These are phyloP conservation scores for Cryptosporidium canis DNA, from an alignment of 169 alveolate genomes.

Conservation along the genomic window DNA sequence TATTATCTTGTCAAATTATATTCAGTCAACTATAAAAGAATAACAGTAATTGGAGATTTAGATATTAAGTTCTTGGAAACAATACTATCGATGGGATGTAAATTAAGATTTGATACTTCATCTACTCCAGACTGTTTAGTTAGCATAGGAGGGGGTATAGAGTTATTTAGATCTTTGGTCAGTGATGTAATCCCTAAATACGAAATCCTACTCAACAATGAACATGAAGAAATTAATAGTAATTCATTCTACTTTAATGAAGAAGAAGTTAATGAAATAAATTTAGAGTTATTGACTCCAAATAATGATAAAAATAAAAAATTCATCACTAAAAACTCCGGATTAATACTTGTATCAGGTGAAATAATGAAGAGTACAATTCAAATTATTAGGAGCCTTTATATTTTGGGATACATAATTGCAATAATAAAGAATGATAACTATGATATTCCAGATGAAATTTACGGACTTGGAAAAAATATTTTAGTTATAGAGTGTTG, in stretches of 20 bases:
- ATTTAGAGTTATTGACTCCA: neutral
- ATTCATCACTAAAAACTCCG: neutral
- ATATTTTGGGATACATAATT: slow-evolving; percentile 23
- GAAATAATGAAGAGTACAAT: neutral
- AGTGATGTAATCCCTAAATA: neutral
- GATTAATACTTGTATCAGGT: slow-evolving; percentile 7
- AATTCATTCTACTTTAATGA: neutral
- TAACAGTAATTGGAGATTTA: slow-evolving; percentile 22
- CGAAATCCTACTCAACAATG: neutral
- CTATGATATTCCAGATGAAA: neutral
- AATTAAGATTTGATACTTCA: neutral
- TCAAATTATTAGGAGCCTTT: slow-evolving; percentile 15
- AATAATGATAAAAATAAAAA: neutral
- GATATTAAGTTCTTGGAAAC: neutral
- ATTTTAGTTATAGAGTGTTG: neutral
- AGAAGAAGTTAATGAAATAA: neutral
- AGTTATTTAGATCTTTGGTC: neutral
- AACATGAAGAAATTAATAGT: neutral
- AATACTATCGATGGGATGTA: slow-evolving; percentile 29
- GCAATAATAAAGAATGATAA: slow-evolving; percentile 2
- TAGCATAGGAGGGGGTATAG: neutral
- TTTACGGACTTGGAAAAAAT: neutral
- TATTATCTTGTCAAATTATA: neutral
- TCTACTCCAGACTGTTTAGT: slow-evolving; percentile 23
- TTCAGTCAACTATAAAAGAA: neutral